A percentile compares a stretch with the other conserved stretches of the same genome.
phyloP scores from a whole-genome alignment of 2,329 filamentous ascomycete genomes.

The Pseudogymnoascus sp. region DNA sequence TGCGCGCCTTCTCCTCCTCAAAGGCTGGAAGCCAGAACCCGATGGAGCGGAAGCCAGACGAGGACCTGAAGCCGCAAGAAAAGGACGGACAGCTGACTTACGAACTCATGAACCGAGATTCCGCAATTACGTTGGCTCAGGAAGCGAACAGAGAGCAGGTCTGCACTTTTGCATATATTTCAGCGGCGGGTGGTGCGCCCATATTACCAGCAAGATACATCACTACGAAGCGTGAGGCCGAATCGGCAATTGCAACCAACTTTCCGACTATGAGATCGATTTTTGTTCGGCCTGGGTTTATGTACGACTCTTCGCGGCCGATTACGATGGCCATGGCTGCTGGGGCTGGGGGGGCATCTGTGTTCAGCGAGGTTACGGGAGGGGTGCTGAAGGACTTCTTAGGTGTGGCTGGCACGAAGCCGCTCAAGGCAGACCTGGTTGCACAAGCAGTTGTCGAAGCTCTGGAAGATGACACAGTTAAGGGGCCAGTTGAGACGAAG shows the following conservation, averaged over 20 bases:
- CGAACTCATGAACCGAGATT: conserved; percentile 94
- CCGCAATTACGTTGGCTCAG: conserved; percentile 72
- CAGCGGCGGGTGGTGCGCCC: conserved; percentile 77
- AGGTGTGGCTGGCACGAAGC: conserved; percentile 77
- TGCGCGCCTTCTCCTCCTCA: conserved; percentile 64
- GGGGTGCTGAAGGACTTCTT: conserved; percentile 69
- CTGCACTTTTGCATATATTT: conserved; percentile 75
- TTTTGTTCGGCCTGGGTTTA: conserved; percentile 77
- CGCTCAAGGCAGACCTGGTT: conserved; percentile 77
- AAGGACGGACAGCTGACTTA: conserved; percentile 77
- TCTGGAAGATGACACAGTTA: conserved; percentile 62
- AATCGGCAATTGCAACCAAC: conserved; percentile 61
- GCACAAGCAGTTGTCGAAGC: conserved; percentile 87
- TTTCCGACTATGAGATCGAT: conserved; percentile 71
- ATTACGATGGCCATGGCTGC: conserved; percentile 82
- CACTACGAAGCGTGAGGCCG: conserved; percentile 83
- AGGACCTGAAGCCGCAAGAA: conserved; percentile 57
- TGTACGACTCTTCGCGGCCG: conserved; percentile 77
- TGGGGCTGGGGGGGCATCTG: conserved; percentile 62
- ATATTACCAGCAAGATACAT: conserved; percentile 82
- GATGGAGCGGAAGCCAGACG: conserved; percentile 51
- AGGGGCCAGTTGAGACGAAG: conserved; percentile 67
- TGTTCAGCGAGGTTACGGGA: conserved; percentile 70
- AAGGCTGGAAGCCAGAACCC: conserved; percentile 62
- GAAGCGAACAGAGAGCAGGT: conserved; percentile 60